Evolutionary conservation across 192 early-diverging fungal species (phyloP).

Genomic region (Geranomyces michiganensis): DNA sequence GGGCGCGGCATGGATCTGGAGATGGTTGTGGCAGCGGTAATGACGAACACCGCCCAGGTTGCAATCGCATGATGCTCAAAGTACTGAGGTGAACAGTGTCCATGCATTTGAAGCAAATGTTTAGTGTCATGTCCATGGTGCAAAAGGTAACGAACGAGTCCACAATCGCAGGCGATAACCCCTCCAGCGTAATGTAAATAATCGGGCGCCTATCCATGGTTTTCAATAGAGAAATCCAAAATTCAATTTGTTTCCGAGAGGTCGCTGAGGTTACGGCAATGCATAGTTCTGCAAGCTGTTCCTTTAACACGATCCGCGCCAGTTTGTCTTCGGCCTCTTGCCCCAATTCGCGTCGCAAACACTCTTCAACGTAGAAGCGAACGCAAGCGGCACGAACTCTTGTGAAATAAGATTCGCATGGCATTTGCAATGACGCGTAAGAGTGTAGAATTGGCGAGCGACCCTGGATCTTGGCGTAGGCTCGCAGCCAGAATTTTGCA

Average conservation of each 20-base stretch:
- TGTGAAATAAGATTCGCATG: background rate
- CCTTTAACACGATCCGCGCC: background rate
- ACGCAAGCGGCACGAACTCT: constrained; percentile 19
- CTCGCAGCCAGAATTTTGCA: constrained; percentile 22
- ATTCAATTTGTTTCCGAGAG: background rate
- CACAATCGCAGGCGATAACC: background rate
- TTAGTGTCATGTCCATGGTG: background rate
- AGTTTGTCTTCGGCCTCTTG: background rate
- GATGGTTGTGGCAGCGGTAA: background rate
- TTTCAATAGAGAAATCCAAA: background rate
- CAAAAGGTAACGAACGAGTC: background rate
- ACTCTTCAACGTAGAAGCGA: constrained; percentile 28
- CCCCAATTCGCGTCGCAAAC: constrained; percentile 15
- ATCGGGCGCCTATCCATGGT: background rate
- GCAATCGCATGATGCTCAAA: background rate
- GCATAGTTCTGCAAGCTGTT: background rate
- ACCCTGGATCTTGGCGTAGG: constrained; percentile 12
- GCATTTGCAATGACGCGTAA: background rate
- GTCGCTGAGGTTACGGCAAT: background rate
- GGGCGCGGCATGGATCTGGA: background rate
- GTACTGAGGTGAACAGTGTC: background rate
- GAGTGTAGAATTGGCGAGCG: background rate
- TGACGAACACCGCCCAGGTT: too few species aligned
- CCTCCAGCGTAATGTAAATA: background rate
- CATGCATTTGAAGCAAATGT: background rate